Evolutionary conservation across 345 rosid species (phyloP).

Genomic region (Camelina laxa): DNA sequence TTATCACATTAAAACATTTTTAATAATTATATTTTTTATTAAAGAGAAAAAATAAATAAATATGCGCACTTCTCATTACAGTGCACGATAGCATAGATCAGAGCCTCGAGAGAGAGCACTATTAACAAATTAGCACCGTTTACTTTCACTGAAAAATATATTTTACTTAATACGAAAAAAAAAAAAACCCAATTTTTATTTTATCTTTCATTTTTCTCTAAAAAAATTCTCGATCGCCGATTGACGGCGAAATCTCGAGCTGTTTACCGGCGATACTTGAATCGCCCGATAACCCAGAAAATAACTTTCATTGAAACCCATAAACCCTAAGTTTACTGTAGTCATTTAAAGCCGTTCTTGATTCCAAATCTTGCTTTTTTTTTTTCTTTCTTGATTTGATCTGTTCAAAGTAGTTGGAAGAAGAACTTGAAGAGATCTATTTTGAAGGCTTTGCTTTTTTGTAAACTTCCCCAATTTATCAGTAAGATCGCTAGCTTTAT

Average conservation of each 20-base stretch:
- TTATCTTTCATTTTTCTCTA: constrained; percentile 22
- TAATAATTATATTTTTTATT: not conserved
- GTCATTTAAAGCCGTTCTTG: not conserved
- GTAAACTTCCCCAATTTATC: constrained; percentile 50
- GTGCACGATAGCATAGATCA: constrained; percentile 41
- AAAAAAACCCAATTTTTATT: constrained; percentile 19
- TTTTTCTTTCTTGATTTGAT: constrained; percentile 42
- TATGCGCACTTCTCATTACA: constrained; percentile 39
- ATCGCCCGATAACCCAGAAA: constrained; percentile 24
- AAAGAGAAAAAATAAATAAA: not conserved
- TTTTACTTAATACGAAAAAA: constrained; percentile 29
- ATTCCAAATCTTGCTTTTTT: constrained; percentile 9
- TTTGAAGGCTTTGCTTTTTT: constrained; percentile 49
- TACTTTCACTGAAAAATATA: constrained; percentile 43
- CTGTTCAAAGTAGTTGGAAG: constrained; percentile 54
- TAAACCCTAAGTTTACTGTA: constrained; percentile 41
- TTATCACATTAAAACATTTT: constrained; percentile 6
- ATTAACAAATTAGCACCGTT: constrained; percentile 46
- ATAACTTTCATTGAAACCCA: constrained; percentile 1
- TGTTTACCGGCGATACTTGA: constrained; percentile 34
- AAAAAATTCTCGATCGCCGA: constrained; percentile 34
- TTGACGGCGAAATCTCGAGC: constrained; percentile 42
- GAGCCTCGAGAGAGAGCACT: not conserved
- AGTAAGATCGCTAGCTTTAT: constrained; percentile 52
- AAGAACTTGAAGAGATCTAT: constrained; percentile 69